Base-by-base conservation (phyloP, 1,284 basidiomycete species). In the Marasmius oreades region DNA sequence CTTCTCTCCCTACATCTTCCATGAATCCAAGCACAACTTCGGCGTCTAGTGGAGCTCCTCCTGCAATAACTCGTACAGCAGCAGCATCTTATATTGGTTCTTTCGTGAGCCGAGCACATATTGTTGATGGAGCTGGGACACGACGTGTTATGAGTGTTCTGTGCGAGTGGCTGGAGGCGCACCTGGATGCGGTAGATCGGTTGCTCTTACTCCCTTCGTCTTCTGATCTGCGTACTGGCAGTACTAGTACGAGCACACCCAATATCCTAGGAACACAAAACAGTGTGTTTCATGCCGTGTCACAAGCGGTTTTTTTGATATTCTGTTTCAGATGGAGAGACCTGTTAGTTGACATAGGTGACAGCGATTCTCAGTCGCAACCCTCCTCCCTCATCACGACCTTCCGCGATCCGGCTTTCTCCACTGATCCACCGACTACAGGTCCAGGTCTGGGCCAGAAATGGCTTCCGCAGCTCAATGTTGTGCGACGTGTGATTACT, bases 261-360 rank as follows among this genome's bases (percentile, higher is more conserved):
- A 68, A 67, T 26, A 67, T 69, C 6, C 74, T 76, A 47, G 69
- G 75, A 52, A 71, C 76, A 23, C 83, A 89, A 55, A 83, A 88
- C 64, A 80, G 79, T 28, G 82, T 96, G 23, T 98, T 98, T 70
- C 99, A 98, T 70, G 94, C 96, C 5, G 90, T 98, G 31, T 78
- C 88, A 0, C 97, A 99, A 69, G 92, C 95, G 0, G 84, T 95
- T 5, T 97, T 99, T 70, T 82, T 99, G 65, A 94, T 99, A 61
- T 99, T 99, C 71, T 99, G 97, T 72, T 99, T 99, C 76, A 80
- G 96, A 18, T 99, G 95, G 96, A 77, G 93, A 59, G 94, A 95
- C 64, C 74, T 98, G 36, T 72, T 90, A 55, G 84, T 86, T 54
- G 81, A 80, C 23, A 77, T 77, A 12, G 79, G 77, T 0, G 80